Evolutionary conservation across 768 basidiomycete genomes (phyloP).

Genomic region (Pisolithus sp.): DNA sequence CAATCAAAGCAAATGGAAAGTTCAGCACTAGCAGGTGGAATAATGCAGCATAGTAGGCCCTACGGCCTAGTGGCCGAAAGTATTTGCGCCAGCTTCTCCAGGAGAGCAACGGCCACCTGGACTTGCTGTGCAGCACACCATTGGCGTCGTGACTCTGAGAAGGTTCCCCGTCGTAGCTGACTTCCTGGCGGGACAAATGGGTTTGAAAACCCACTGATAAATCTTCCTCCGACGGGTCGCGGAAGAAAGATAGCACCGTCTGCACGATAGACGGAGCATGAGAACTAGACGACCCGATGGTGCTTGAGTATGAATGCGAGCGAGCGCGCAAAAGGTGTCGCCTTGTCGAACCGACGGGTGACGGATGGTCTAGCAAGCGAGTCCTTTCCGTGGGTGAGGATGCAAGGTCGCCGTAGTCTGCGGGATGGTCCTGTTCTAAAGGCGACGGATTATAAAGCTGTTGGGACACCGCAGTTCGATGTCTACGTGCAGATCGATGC

Average conservation of each 20-base stretch:
- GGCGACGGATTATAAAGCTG: constrained; percentile 25
- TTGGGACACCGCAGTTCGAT: constrained; percentile 25
- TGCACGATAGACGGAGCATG: constrained; percentile 61
- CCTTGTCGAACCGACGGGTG: constrained; percentile 15
- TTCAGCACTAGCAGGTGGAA: constrained; percentile 70
- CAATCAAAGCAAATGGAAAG: constrained; percentile 70
- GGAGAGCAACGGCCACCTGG: constrained; percentile 18
- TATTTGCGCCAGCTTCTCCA: constrained; percentile 45
- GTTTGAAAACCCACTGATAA: constrained; percentile 19
- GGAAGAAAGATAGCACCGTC: constrained; percentile 65
- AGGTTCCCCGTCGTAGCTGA: not conserved
- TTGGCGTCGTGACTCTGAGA: not conserved
- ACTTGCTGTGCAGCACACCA: not conserved
- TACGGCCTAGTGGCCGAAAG: constrained; percentile 52
- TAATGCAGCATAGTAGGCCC: constrained; percentile 57
- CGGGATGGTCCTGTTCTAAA: constrained; percentile 30
- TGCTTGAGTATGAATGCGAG: constrained; percentile 54
- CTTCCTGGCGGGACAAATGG: constrained; percentile 18
- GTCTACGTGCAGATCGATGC: constrained; percentile 24
- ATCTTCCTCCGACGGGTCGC: constrained; percentile 41
- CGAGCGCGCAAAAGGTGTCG: constrained; percentile 36
- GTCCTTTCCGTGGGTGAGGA: constrained; percentile 40
- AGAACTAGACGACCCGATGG: constrained; percentile 39
- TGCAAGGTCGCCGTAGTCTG: constrained; percentile 23
- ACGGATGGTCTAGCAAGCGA: constrained; percentile 35